Percentiles rank a stretch among this genome's conserved stretches.
These are phyloP conservation scores for Xerocomus nothofagi DNA, from an alignment of 1,284 basidiomycete genomes.

Conservation along the genomic window DNA sequence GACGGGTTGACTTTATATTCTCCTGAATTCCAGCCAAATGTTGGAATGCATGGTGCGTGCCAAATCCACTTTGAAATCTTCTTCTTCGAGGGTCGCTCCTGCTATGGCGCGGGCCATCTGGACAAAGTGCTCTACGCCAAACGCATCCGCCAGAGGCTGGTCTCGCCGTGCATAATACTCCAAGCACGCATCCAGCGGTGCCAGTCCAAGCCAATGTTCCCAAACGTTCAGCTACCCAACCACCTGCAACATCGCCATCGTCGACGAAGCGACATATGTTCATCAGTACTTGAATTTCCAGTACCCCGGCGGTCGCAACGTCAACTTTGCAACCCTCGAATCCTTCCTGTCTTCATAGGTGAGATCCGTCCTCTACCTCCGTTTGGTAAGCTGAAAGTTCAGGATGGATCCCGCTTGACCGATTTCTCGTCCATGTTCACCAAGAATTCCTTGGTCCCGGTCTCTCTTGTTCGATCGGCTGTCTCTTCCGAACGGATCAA, in stretches of 20 bases:
- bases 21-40: conserved; percentile 12
- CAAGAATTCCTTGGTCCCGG: conserved; percentile 17
- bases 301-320: conserved; percentile 17
- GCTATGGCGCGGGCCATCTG: no score
- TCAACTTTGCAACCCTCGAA: conserved; percentile 17
- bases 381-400: background rate
- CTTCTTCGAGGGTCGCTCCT: no score
- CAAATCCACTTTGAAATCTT: no score
- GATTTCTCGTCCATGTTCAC: conserved; percentile 22
- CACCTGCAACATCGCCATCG: conserved; percentile 22
- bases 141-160: conserved; percentile 22
- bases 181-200: conserved; percentile 25
- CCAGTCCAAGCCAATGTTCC: conserved; percentile 23
- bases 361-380: background rate
- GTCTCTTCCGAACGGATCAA: background rate
- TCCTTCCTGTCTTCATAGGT: conserved; percentile 24
- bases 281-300: conserved; percentile 20
- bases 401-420: conserved; percentile 15
- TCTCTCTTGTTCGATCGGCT: conserved; percentile 7
- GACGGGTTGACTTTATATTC: conserved; percentile 16
- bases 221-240: conserved; percentile 19
- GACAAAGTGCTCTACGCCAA: conserved; percentile 23
- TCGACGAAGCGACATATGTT: conserved; percentile 23
- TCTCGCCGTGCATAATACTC: conserved; percentile 20
- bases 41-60: conserved; percentile 1